Percentiles rank a stretch among this genome's conserved stretches.
Conservation (phyloP, 2,329 filamentous ascomycete genomes). For the Arthrobotrys musiformis region DNA sequence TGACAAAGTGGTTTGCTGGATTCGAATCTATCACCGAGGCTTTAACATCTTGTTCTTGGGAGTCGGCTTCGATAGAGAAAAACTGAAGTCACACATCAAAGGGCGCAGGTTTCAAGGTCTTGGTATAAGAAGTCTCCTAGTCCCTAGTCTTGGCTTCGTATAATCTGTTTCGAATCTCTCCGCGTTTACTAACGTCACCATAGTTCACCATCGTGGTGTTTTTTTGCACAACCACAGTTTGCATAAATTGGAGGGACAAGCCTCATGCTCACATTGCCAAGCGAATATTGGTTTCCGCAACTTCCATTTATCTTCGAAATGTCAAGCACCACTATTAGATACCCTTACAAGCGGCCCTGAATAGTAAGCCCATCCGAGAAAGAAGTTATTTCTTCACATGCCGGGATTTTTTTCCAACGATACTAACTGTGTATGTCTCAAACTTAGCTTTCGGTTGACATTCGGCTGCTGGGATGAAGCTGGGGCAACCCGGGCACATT, state of each 20-base stretch:
- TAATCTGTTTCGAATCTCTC: background rate
- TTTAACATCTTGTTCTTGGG: background rate
- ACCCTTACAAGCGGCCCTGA: background rate
- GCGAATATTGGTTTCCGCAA: background rate
- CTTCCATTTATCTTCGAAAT: conserved; percentile 18
- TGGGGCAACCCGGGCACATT: conserved; percentile 21
- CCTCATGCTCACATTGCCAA: background rate
- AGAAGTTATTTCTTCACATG: conserved; percentile 28
- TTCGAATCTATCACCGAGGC: background rate
- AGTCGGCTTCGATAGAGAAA: background rate
- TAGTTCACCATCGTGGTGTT: background rate
- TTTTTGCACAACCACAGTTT: background rate
- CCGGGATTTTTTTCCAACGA: conserved; percentile 21
- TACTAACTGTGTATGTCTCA: conserved; percentile 11
- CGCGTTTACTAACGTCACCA: background rate
- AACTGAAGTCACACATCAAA: background rate
- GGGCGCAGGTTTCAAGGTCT: background rate
- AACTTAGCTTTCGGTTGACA: conserved; percentile 33
- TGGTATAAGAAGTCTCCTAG: background rate
- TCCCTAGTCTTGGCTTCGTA: background rate
- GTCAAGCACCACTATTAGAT: background rate
- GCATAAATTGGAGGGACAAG: background rate
- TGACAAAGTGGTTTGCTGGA: background rate
- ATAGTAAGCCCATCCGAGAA: conserved; percentile 28
- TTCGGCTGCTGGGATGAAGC: conserved; percentile 21